Percentiles rank a stretch among this genome's conserved stretches.
Conservation (phyloP, 495 filamentous ascomycete genomes). For the Hyphodiscus hymeniophilus region DNA sequence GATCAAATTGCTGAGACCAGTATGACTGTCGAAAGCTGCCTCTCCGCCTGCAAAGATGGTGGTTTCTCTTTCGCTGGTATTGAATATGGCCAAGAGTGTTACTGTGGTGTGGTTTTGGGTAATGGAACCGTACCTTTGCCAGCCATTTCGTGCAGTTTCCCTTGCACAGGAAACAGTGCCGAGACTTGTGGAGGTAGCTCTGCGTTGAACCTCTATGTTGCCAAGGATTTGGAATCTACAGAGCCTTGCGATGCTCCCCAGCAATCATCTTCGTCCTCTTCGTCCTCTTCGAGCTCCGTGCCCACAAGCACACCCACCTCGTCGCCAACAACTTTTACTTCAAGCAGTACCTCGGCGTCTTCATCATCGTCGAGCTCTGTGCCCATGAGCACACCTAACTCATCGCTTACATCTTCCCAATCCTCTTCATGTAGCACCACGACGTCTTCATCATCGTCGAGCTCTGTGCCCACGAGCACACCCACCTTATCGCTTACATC, state of each 20-base stretch:
- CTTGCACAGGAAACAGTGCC: conserved; percentile 38
- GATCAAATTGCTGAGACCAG: conserved; percentile 26
- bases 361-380: not conserved
- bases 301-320: not conserved
- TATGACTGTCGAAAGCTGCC: conserved; percentile 29
- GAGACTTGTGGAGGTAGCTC: conserved; percentile 38
- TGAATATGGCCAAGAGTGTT: conserved; percentile 38
- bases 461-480: not conserved
- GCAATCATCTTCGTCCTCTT: conserved; percentile 10
- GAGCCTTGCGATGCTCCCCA: conserved; percentile 34
- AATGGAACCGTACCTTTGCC: conserved; percentile 34
- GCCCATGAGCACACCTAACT: not conserved
- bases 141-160: conserved; percentile 30
- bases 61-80: conserved; percentile 44
- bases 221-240: conserved; percentile 27
- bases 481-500: not conserved
- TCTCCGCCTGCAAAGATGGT: conserved; percentile 34
- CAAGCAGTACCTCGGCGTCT: conserved; percentile 2
- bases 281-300: not conserved
- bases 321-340: not conserved
- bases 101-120: conserved; percentile 23
- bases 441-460: conserved; percentile 3
- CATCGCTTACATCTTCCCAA: not conserved
- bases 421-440: conserved; percentile 1
- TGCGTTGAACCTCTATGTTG: conserved; percentile 37